Conservation (phyloP, 1,284 basidiomycete species). For the Fomitiporia mediterranea region DNA sequence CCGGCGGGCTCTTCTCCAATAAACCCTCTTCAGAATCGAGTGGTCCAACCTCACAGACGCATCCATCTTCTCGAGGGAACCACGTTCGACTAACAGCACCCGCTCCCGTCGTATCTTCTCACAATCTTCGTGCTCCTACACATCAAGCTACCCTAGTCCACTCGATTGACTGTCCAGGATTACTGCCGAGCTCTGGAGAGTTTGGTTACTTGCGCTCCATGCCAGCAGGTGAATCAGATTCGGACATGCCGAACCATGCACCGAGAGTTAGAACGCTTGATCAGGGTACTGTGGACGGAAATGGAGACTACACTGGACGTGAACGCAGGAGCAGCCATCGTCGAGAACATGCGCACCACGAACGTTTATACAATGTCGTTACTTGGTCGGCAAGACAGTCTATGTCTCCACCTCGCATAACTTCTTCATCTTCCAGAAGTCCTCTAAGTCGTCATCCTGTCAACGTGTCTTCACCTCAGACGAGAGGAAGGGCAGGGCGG, state of each 20-base stretch:
- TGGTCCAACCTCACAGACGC: not conserved
- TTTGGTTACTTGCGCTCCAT: not conserved
- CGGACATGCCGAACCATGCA: not conserved
- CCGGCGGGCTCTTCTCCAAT: not conserved
- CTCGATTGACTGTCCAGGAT: not conserved
- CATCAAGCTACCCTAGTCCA: not conserved
- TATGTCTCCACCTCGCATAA: too few species aligned
- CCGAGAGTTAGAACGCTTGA: too few species aligned
- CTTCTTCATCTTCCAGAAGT: too few species aligned
- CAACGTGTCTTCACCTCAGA: too few species aligned
- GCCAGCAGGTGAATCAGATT: not conserved
- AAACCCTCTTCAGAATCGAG: not conserved
- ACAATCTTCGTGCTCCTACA: not conserved
- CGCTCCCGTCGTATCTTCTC: not conserved
- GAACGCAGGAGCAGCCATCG: not conserved
- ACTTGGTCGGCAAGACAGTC: too few species aligned
- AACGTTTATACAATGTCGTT: too few species aligned
- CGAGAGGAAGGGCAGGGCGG: too few species aligned
- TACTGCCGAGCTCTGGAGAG: not conserved
- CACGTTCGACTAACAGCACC: constrained; percentile 1
- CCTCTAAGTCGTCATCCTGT: too few species aligned
- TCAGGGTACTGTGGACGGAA: not conserved
- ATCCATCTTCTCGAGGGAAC: not conserved
- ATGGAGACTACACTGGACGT: not conserved
- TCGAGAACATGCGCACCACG: not conserved